Base-by-base conservation (phyloP, 306 rosid species). In the Glycyrrhiza uralensis region DNA sequence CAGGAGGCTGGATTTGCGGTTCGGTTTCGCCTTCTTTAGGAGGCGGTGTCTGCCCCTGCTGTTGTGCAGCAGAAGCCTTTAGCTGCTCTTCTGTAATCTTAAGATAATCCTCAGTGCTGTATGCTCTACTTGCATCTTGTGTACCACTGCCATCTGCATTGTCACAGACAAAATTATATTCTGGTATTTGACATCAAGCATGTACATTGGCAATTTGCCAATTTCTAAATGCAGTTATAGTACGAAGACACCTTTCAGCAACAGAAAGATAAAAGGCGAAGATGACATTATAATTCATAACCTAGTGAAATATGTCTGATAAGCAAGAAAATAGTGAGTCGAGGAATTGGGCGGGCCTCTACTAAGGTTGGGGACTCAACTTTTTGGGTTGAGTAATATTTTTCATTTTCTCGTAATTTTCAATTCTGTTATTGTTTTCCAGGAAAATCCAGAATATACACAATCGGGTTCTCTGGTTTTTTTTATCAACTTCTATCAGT, bases 71-170 rank as follows among this genome's bases (percentile, higher is more conserved):
- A 33, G 81, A 36, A 76, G 90, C 92, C 82, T 80, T 84, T 29
- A 91, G 82, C 80, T 91, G 99, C 78, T 88, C 96, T 76, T 91
- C 95, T 22, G 97, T 91, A 58, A 91, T 79, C 90, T 86, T 91
- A 6, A 91, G 87, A 84, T 85, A 87, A 49, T 95, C 96, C 78
- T 89, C 99, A 3, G 86, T 66, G 76, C 87, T 88, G 86, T 89
- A 89, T 65, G 93, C 90, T 71, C 55, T 81, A 30, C 35, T 77
- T 54, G 85, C 76, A 69, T 83, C 77, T 26, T 56, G 47, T 29
- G 59, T 62, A n/a, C n/a, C n/a, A n/a, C n/a, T n/a, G 13, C 83
- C 88, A 75, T 85, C 96, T 82, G 80, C 88, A 24, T 76, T 58
- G 56, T 77, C 65, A 72, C 55, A 67, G 26, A 49, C 12, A 17